Base-by-base conservation (phyloP, 768 basidiomycete species). In the Daedaleopsis nitida region DNA sequence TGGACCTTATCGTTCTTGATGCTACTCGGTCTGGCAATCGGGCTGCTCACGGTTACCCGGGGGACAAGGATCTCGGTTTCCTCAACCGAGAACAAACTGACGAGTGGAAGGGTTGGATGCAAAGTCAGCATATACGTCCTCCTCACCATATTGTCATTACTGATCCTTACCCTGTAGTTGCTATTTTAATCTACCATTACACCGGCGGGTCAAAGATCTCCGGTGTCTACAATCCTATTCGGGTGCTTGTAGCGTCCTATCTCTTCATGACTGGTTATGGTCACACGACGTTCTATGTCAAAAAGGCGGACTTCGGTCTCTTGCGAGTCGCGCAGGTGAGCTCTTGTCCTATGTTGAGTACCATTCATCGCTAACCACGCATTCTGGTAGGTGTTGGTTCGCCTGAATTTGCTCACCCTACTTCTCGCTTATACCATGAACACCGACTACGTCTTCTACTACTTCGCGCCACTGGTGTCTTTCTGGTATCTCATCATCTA, bases 21-120 rank as follows among this genome's bases (percentile, higher is more conserved):
- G 66, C 19, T 89, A n/a, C 65, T 74, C 23, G 75, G 80, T 27
- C 74, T 95, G 27, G 75, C 66, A 10, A 73, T 80, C 19, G 94
- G 94, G 5, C 67, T 93, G 49, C 74, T 72, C 11, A 91, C 87
- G 1, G 74, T 92, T 64, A 87, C 85, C 70, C 82, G 83, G 82
- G 81, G 17, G 92, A 92, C 65, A 92, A 89, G 68, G 93, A 97
- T 69, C 75, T 90, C 54, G 94, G 94, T 0, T 92, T 95, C 74
- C 77, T 97, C 67, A 96, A 94, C 69, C 82, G 94, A 59, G 92
- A 95, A 52, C 93, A 96, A 73, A 96, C 94, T 1, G 93, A 97
- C 66, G 94, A 97, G 75, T 97, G 94, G 94, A 96, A 96, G 74
- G 94, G 94, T 3, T 97, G 94, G 94, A 97, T 97, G 94, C 94